A percentile compares a stretch with the other conserved stretches of the same genome.
These are phyloP conservation scores for Podosphaera xanthii DNA, from an alignment of 2,329 filamentous ascomycete genomes.

Conservation along the genomic window DNA sequence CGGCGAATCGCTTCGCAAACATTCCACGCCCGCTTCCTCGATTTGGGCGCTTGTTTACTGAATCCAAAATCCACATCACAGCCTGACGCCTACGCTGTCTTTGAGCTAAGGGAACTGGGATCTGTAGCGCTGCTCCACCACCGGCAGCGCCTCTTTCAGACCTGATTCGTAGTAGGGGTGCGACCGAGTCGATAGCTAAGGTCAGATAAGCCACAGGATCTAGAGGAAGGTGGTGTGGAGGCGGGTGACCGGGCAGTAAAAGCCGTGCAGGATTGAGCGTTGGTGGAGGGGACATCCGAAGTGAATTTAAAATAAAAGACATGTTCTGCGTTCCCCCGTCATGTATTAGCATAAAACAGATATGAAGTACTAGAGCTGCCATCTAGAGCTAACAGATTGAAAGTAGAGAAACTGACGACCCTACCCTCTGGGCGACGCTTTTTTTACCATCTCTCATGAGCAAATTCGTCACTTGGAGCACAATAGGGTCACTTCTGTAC, in stretches of 20 bases:
- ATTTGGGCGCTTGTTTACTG: constrained; percentile 56
- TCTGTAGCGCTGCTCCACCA: constrained; percentile 63
- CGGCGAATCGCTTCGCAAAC: constrained; percentile 57
- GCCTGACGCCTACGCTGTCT: constrained; percentile 58
- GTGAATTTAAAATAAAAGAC: constrained; percentile 56
- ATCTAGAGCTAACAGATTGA: neutral
- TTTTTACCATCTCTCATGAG: constrained; percentile 86
- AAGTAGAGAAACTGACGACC: constrained; percentile 8
- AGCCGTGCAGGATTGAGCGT: constrained; percentile 46
- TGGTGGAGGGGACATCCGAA: constrained; percentile 67
- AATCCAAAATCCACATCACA: constrained; percentile 72
- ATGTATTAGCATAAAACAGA: neutral
- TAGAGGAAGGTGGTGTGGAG: constrained; percentile 57
- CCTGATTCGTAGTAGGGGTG: constrained; percentile 64
- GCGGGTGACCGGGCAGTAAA: constrained; percentile 54
- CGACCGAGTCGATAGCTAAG: constrained; percentile 76
- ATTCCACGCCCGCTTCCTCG: constrained; percentile 46
- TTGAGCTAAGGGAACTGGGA: constrained; percentile 54
- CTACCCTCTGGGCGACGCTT: constrained; percentile 67
- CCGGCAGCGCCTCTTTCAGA: constrained; percentile 57
- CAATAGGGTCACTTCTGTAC: constrained; percentile 63
- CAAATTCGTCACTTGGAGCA: constrained; percentile 72
- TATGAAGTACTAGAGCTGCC: neutral
- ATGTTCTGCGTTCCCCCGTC: constrained; percentile 39
- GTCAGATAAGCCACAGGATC: constrained; percentile 80